Evolutionary conservation across 208 protist species (phyloP), one percentile per base, ranked within the genome.

Genomic region (Trypanosoma theileri): DNA sequence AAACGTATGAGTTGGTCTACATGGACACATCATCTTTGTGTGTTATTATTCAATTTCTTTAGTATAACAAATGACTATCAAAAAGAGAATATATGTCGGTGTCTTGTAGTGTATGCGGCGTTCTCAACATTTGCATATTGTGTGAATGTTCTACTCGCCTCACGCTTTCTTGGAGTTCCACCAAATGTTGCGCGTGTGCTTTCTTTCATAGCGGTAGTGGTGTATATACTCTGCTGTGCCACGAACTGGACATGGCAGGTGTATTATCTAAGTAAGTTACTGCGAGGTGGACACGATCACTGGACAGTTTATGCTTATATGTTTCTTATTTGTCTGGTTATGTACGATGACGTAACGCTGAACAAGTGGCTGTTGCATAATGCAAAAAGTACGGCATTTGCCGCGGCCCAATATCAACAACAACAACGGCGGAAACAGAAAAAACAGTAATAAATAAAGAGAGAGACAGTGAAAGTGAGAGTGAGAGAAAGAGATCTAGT

Each of bases 91-190:
- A 84, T 96, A 10, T 93, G 85, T 58, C 89, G 93, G 21, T 89
- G 86, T 54, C 83, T 97, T 44, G 91, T 97, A 17, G 89, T 97
- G 41, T 97, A 97, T 75, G 93, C 93, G 3, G 84, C 85, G 50
- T 97, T 97, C 61, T 93, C 85, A 12, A 86, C 87, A 12, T 96
- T 96, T 66, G 89, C 86, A 21, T 97, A 97, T 74, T 93, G 91
- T 60, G 93, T 97, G 28, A 95, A 97, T 65, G 79, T 96, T 1
- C 77, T 97, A 31, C 84, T 97, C 4, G 93, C 93, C 0, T 97
- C 93, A 1, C 86, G 93, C 19, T 97, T 97, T 63, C 80, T 97
- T 40, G 85, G 84, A 16, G 81, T 95, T 21, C 77, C 80, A 3
- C 71, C 68, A 4, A 71, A 75, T 31, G 67, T 88, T 9, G 82